Base-by-base conservation (phyloP, 148 eudicot species). In the Persicaria maculosa region DNA sequence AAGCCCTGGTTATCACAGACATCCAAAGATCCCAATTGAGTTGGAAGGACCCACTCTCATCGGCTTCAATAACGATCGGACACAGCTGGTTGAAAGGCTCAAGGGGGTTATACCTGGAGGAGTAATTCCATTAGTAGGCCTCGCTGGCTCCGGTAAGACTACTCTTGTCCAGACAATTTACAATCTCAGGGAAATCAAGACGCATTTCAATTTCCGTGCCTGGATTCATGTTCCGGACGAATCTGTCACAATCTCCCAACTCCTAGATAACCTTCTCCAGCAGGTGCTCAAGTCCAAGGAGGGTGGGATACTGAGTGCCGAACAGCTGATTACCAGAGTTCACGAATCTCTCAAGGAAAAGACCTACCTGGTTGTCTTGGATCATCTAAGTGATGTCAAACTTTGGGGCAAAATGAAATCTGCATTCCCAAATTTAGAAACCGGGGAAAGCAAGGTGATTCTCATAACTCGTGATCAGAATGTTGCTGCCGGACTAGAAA, bases 71-170 rank as follows among this genome's bases (percentile, higher is more conserved):
- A 8, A 16, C 19, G 70, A 43, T 65, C 70, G 0, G 70, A 65
- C 46, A 16, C 46, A 4, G 31, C 46, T 65, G 14, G 70, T 5
- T 65, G 70, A 65, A 5, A 40, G 46, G 15, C 45, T 65, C 6
- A 65, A 65, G 17, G 46, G 46, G 11, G 40, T 31, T 31, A 47
- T 7, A 71, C 40, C 11, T 19, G 73, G 73, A 10, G 73, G 73
- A 2, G 31, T 71, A 4, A 75, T 79, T 25, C 22, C 45, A 43
- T 47, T 75, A 11, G 36, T 67, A 5, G 81, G 81, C 65, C 55
- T 55, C 22, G 10, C 68, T 36, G 81, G 81, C 47, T 75, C 75
- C 14, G 81, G 81, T 4, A 79, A 75, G 67, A 79, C 78, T 48
- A 50, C 78, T 57, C 75, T 79, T 40, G 81, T 71, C 19, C 76